These are phyloP conservation scores for Chenopodium formosanum DNA, from an alignment of 148 eudicot species.

Conservation along the genomic window DNA sequence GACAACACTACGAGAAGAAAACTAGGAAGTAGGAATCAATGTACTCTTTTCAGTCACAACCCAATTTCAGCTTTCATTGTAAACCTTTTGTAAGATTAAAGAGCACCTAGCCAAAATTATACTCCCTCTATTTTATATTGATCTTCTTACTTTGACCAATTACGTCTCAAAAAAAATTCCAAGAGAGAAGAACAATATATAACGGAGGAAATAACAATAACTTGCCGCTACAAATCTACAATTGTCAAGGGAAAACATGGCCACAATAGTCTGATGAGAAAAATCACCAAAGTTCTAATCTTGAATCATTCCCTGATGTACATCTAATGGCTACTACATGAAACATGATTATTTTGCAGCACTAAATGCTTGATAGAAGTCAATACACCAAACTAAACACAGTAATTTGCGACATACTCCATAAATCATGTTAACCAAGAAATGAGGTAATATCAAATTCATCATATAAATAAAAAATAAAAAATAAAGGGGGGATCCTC, in stretches of 20 bases:
- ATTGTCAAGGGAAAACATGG: too few relatives aligned
- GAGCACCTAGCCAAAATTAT: background rate
- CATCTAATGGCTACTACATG: background rate
- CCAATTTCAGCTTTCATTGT: background rate
- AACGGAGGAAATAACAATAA: too few relatives aligned
- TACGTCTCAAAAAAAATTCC: too few relatives aligned
- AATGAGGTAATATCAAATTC: background rate
- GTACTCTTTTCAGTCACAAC: background rate
- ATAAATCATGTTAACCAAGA: background rate
- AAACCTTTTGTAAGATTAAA: background rate
- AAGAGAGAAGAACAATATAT: too few relatives aligned
- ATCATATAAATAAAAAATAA: too few relatives aligned
- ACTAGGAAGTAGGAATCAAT: background rate
- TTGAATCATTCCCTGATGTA: background rate
- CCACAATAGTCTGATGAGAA: background rate
- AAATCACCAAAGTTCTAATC: background rate
- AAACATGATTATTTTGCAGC: background rate
- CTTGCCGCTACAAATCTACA: too few relatives aligned
- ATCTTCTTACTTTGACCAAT: too few relatives aligned
- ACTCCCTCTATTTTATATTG: too few relatives aligned
- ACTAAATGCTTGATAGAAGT: background rate
- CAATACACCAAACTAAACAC: background rate
- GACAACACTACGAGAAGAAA: background rate
- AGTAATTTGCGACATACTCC: background rate
- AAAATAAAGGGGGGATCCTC: too few relatives aligned